Base-by-base conservation (phyloP, 2,329 filamentous ascomycete genomes). In the Fusarium coffeatum region DNA sequence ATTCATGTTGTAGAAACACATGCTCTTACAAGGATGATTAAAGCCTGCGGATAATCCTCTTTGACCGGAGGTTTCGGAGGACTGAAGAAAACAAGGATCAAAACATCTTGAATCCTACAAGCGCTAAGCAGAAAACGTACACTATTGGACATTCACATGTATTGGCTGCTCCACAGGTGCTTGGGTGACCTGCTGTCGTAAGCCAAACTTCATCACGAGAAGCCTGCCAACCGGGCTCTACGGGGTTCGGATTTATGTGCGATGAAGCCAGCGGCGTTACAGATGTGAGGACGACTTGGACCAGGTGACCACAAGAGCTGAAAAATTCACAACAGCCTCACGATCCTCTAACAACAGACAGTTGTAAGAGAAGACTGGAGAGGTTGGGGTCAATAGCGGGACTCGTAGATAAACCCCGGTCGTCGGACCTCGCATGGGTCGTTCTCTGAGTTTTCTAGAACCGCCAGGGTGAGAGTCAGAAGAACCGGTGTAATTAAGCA, bases 401-500 rank as follows among this genome's bases (percentile, higher is more conserved):
- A 60, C 25, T 45, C 30, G 25, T 22, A 48, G 32, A 47, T 48
- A 27, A 32, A 70, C 54, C 68, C 68, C 47, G 68, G 64, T 34
- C 28, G 40, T 57, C 53, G 42, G 64, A 45, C 34, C 37, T 55
- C 28, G 27, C 41, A 69, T 70, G 66, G 58, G 45, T 61, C 48
- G 55, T 70, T 70, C 68, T 43, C 59, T 61, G 47, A 23, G 68
- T 68, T 71, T 70, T 70, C 68, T 70, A 71, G 68, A 70, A 70
- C 25, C 55, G 59, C 68, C 46, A 55, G 68, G 68, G 68, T 65
- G 20, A 54, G 47, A 57, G 43, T 37, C 59, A 45, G 61, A 70
- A 65, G 50, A 57, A 71, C 64, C 68, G 64, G 59, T 68, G 68
- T 65, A 70, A 70, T 59, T 71, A 71, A 71, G 68, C 68, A 71